These are phyloP conservation scores for Colletotrichum sp. DNA, from an alignment of 2,329 filamentous ascomycete genomes.

Conservation along the genomic window DNA sequence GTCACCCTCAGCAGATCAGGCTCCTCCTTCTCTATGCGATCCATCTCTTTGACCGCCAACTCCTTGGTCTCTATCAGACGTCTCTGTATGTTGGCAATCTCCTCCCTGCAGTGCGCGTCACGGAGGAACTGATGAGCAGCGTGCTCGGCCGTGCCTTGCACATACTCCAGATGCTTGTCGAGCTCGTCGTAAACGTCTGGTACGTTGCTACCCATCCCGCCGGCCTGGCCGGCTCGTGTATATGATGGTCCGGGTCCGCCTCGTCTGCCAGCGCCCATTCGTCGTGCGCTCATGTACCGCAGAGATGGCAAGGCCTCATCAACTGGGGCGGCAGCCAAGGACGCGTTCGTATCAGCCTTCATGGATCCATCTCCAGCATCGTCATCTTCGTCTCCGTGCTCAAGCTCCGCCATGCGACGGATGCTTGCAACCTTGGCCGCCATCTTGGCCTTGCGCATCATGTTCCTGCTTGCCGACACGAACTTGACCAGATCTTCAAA, in stretches of 20 bases:
- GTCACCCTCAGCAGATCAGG: constrained; percentile 45
- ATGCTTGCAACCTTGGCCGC: constrained; percentile 75
- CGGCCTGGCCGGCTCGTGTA: constrained; percentile 15
- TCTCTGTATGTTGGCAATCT: constrained; percentile 72
- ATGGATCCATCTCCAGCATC: constrained; percentile 35
- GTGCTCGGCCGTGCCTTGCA: constrained; percentile 82
- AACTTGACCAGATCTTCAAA: constrained; percentile 85
- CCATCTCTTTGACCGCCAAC: constrained; percentile 64
- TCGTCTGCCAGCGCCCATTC: constrained; percentile 27
- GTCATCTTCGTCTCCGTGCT: constrained; percentile 46
- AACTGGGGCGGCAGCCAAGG: constrained; percentile 3
- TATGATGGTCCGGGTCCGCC: constrained; percentile 24
- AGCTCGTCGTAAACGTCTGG: constrained; percentile 71
- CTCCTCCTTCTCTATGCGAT: constrained; percentile 59
- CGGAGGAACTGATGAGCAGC: constrained; percentile 91
- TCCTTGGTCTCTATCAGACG: constrained; percentile 69
- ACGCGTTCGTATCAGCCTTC: not conserved
- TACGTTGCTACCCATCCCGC: constrained; percentile 23
- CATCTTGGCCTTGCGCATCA: constrained; percentile 88
- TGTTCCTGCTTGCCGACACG: constrained; percentile 79
- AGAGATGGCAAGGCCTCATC: constrained; percentile 41
- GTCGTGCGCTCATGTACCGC: constrained; percentile 43
- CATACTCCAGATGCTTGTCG: constrained; percentile 79
- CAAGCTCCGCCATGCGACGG: constrained; percentile 63
- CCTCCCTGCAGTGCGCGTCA: constrained; percentile 81